Evolutionary conservation across 2,329 filamentous ascomycete genomes (phyloP), one percentile per base, ranked within the genome.

Genomic region (Myriangium duriaei): DNA sequence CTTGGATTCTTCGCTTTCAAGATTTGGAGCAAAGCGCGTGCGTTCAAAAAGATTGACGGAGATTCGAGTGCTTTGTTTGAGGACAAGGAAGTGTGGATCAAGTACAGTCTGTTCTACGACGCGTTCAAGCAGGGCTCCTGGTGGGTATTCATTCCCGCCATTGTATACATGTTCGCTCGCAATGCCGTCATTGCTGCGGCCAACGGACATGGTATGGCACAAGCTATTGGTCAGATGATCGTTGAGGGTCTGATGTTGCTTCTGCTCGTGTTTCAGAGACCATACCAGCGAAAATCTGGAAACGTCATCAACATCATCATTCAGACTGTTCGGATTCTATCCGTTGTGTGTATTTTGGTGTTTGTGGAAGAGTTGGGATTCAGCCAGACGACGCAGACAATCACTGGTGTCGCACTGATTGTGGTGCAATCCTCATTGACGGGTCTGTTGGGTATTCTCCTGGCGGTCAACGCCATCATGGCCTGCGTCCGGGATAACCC

Each of bases 61-160:
- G 81, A 87, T 53, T 61, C 72, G 1, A 68, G 70, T 11, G 74
- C 67, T 10, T 69, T 98, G 6, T 96, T 86, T 59, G 82, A 95
- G 43, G 72, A 96, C 62, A 92, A 91, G 67, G 74, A 81, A 42
- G 78, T 80, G 29, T 95, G 91, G 87, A 71, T 84, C 57, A 93
- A 91, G 65, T 98, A 98, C 70, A 91, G 83, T 52, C 70, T 95
- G 45, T 96, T 98, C 64, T 98, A 98, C 66, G 91, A 96, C 53
- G 80, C 79, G 50, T 96, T 94, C 69, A 86, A 85, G 65, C 85
- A 82, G 60, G 76, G 79, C 50, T 94, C 88, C 66, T 98, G 91
- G 91, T 96, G 88, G 88, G 63, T 95, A 15, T 96, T 98, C 55
- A 71, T 96, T 11, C 91, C 91, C 0, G 68, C 73, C 44, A 94